Evolutionary conservation across 2,329 filamentous ascomycete species (phyloP), one percentile per base, ranked within the genome.

Genomic region (Penicillium sp.): DNA sequence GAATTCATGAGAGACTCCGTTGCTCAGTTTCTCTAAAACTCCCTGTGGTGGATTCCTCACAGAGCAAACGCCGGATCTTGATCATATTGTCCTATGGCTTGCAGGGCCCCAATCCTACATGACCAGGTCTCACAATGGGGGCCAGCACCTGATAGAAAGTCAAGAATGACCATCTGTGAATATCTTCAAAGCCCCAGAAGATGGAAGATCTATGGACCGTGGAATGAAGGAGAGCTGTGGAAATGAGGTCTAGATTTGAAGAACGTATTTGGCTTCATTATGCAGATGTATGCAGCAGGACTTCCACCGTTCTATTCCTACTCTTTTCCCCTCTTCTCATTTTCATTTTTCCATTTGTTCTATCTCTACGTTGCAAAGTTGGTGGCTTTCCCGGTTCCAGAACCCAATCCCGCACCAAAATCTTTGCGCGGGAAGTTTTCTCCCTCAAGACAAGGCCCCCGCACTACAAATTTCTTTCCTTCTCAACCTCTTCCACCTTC

Each of bases 381-480:
- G 33, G 46, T 22, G 26, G 26, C 26, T 33, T 43, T 44, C 49
- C 37, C 49, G 40, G 35, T 41, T 50, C 48, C 35, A 43, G 25
- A 40, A 27, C 29, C n/a, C 15, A 37, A 18, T 37, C 33, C 33
- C 27, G 44, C 26, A 20, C 40, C 40, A 7, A 35, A 45, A 46
- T 46, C 50, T 47, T 43, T 49, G 29, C 46, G 41, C 53, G 58
- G 56, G 61, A 60, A 62, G 51, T 60, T 57, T 60, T 60, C 57
- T 59, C 50, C 45, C 22, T 45, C 23, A 49, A 49, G 45, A 47
- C 50, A 48, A 53, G 55, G 55, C 52, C 60, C 59, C 61, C 59
- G 59, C 59, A 61, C 59, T 57, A 57, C 57, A 64, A 62, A 57
- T 52, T 62, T 65, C 57, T 51, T 57, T 55, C 46, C 53, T 55